Evolutionary conservation across 2,329 filamentous ascomycete species (phyloP).

Genomic region (Ophiostoma populinum): DNA sequence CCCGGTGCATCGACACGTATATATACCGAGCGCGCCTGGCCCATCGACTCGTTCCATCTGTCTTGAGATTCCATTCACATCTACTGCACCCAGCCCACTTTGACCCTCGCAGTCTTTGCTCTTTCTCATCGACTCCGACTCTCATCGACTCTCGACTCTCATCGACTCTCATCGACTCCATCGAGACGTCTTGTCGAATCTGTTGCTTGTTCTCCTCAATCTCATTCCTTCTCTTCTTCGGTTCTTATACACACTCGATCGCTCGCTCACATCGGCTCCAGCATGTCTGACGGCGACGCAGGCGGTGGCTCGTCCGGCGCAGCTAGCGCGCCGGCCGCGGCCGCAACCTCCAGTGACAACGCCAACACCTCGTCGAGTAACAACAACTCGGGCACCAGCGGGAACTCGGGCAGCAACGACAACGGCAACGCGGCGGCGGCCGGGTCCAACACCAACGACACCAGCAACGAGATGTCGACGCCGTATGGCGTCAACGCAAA

Average conservation of each 20-base stretch:
- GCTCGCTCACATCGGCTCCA: not conserved
- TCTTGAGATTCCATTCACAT: too few relatives aligned
- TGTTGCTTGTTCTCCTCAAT: too few relatives aligned
- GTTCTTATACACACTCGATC: not conserved
- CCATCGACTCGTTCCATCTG: too few relatives aligned
- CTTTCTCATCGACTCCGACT: too few relatives aligned
- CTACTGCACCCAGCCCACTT: too few relatives aligned
- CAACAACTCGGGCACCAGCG: not conserved
- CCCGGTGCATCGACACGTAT: too few relatives aligned
- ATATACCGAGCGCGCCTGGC: too few relatives aligned
- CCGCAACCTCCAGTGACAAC: not conserved
- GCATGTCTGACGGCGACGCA: conserved; percentile 8
- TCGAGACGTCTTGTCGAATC: too few relatives aligned
- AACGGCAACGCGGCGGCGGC: not conserved
- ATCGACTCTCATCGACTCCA: too few relatives aligned
- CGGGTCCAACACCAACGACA: conserved; percentile 1
- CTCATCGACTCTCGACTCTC: too few relatives aligned
- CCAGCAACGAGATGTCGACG: conserved; percentile 2
- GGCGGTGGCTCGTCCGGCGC: not conserved
- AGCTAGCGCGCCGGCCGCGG: not conserved
- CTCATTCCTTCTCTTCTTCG: not conserved
- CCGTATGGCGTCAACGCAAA: conserved; percentile 1
- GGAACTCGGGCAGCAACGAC: not conserved
- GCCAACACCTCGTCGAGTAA: not conserved
- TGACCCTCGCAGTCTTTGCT: too few relatives aligned